phyloP scores from a whole-genome alignment of 2,329 filamentous ascomycete genomes.

The Xylaria sp. region DNA sequence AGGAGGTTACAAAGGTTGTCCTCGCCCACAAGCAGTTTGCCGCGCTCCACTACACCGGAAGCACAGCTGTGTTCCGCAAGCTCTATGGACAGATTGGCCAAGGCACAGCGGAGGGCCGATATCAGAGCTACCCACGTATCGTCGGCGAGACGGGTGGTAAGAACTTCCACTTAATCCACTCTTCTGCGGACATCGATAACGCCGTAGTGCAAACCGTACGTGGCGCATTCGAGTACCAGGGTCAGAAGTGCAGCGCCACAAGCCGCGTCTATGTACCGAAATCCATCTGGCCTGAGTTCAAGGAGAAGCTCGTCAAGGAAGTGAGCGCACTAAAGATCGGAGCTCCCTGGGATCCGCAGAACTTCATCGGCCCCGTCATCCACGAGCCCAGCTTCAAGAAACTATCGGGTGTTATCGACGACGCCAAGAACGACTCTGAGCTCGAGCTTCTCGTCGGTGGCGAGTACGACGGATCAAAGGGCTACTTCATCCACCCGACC shows the following conservation, averaged over 20 bases:
- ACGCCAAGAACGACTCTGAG: constrained; percentile 78
- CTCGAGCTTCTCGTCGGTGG: constrained; percentile 80
- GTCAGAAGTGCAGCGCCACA: constrained; percentile 90
- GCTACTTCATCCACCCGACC: constrained; percentile 86
- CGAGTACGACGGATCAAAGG: constrained; percentile 78
- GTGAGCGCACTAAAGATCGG: constrained; percentile 77
- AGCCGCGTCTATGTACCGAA: constrained; percentile 81
- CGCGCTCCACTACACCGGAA: constrained; percentile 94
- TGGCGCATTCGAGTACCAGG: constrained; percentile 89
- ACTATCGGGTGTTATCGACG: constrained; percentile 78
- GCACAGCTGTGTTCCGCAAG: constrained; percentile 88
- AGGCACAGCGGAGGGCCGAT: constrained; percentile 83
- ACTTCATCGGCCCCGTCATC: constrained; percentile 90
- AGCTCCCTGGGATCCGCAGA: constrained; percentile 72
- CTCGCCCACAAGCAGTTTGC: constrained; percentile 84
- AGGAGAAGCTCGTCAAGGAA: constrained; percentile 72
- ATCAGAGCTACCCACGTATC: constrained; percentile 85
- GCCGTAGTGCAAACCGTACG: constrained; percentile 85
- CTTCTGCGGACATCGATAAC: constrained; percentile 79
- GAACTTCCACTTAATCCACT: constrained; percentile 89
- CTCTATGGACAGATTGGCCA: constrained; percentile 87
- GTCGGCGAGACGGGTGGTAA: constrained; percentile 93
- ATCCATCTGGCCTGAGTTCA: constrained; percentile 79
- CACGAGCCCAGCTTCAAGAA: constrained; percentile 85
- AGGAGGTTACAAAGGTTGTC: constrained; percentile 80